phyloP scores from a whole-genome alignment of 139 green algal genomes.

The Penium margaritaceum region DNA sequence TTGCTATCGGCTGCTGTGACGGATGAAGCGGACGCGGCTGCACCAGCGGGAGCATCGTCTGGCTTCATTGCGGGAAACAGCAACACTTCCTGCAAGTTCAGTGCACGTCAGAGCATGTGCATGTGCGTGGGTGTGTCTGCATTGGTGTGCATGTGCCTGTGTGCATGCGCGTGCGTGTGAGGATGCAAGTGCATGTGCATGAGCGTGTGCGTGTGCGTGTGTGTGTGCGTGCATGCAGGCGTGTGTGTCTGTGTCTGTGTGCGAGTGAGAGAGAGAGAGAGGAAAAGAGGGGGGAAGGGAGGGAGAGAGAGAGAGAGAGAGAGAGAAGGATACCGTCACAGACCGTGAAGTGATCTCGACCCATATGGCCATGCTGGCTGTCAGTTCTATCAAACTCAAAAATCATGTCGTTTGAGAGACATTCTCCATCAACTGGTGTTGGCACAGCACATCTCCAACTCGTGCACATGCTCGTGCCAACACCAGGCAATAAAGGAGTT shows the following conservation, averaged over 20 bases:
- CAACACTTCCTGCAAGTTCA: constrained; percentile 69
- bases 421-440: too few species aligned
- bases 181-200: neutral
- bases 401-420: too few species aligned
- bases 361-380: too few species aligned
- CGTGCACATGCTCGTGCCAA: too few species aligned
- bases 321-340: neutral
- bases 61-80: constrained; percentile 99
- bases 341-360: too few species aligned
- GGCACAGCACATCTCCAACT: too few species aligned
- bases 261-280: neutral
- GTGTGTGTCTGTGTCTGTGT: neutral
- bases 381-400: too few species aligned
- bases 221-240: neutral
- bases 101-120: neutral
- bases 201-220: neutral
- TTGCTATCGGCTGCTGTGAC: too few species aligned
- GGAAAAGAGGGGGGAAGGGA: constrained; percentile 4
- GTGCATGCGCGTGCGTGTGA: too few species aligned
- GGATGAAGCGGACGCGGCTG: too few species aligned
- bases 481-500: too few species aligned
- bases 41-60: constrained; percentile 43
- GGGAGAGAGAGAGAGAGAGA: constrained; percentile 1
- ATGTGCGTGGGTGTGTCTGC: neutral
- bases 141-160: too few species aligned